Percentiles rank a stretch among this genome's conserved stretches.
Evolutionary conservation across 495 filamentous ascomycete genomes (phyloP).

Genomic region (Recurvomyces mirabilis): DNA sequence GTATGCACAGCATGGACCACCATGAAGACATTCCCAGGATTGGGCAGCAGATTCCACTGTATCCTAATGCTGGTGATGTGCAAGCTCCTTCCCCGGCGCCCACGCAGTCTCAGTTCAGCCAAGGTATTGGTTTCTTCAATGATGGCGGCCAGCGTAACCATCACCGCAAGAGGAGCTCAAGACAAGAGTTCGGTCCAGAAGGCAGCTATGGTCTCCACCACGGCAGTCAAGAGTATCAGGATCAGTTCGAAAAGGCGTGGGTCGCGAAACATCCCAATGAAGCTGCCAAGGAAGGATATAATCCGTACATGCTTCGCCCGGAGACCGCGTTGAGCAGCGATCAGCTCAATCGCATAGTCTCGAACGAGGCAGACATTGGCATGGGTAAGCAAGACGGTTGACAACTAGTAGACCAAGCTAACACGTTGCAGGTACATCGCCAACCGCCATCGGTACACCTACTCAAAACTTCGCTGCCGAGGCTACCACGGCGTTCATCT

Average conservation of each 20-base stretch:
- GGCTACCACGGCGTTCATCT: slow-evolving; percentile 65
- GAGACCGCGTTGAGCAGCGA: slow-evolving; percentile 85
- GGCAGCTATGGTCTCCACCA: slow-evolving; percentile 81
- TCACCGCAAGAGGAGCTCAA: slow-evolving; percentile 49
- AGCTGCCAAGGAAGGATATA: slow-evolving; percentile 57
- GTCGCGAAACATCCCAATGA: slow-evolving; percentile 81
- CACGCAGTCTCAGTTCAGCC: slow-evolving; percentile 39
- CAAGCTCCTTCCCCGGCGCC: slow-evolving; percentile 85
- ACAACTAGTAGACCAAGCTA: too few species aligned
- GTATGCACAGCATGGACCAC: slow-evolving; percentile 31
- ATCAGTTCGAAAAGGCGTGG: slow-evolving; percentile 79
- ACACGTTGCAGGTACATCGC: slow-evolving; percentile 26
- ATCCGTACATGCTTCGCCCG: slow-evolving; percentile 54
- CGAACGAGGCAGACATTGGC: slow-evolving; percentile 53
- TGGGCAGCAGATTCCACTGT: slow-evolving; percentile 84
- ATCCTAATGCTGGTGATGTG: slow-evolving; percentile 86
- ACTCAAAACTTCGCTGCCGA: slow-evolving; percentile 61
- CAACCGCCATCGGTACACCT: slow-evolving; percentile 29
- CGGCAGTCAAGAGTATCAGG: slow-evolving; percentile 54
- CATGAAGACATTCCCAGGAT: slow-evolving; percentile 71
- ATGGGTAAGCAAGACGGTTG: too few species aligned
- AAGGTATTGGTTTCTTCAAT: slow-evolving; percentile 47
- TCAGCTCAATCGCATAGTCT: slow-evolving; percentile 82
- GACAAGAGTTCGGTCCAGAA: slow-evolving; percentile 51
- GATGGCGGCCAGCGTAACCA: slow-evolving; percentile 44